Evolutionary conservation across 768 basidiomycete species (phyloP).

Genomic region (Lentinula sp.): DNA sequence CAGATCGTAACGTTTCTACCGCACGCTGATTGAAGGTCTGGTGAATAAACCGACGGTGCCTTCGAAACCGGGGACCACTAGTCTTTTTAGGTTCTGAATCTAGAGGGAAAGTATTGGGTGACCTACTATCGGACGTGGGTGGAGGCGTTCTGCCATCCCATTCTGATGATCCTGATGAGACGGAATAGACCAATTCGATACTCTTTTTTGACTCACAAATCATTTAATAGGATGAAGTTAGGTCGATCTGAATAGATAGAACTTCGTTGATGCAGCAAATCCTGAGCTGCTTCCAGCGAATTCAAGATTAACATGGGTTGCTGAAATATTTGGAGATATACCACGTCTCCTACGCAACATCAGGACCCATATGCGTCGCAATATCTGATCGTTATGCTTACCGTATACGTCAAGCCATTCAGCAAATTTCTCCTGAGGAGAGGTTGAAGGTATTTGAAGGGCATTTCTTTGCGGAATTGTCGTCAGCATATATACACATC

Average conservation of each 20-base stretch:
- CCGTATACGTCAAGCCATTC: conserved; percentile 2
- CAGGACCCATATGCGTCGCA: too few species aligned
- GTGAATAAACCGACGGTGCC: conserved; percentile 46
- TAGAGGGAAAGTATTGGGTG: not conserved
- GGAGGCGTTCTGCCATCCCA: conserved; percentile 43
- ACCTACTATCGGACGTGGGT: conserved; percentile 44
- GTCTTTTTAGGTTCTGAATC: not conserved
- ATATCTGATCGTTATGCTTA: too few species aligned
- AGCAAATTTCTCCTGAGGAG: not conserved
- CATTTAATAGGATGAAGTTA: conserved; percentile 39
- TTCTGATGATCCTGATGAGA: conserved; percentile 22
- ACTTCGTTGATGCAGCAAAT: conserved; percentile 48
- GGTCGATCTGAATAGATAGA: conserved; percentile 50
- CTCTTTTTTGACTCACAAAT: conserved; percentile 30
- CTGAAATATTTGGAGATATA: conserved; percentile 35
- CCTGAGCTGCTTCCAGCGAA: conserved; percentile 35
- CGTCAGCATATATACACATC: not conserved
- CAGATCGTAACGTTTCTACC: conserved; percentile 28
- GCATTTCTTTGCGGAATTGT: not conserved
- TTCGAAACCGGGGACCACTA: conserved; percentile 46
- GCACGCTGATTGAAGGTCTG: conserved; percentile 41
- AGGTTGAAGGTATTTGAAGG: not conserved
- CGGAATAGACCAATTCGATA: not conserved
- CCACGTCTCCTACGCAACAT: conserved; percentile 31
- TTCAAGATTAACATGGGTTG: conserved; percentile 47